Evolutionary conservation across 495 filamentous ascomycete species (phyloP), one percentile per base, ranked within the genome.

Genomic region (Haplographium delicatum): DNA sequence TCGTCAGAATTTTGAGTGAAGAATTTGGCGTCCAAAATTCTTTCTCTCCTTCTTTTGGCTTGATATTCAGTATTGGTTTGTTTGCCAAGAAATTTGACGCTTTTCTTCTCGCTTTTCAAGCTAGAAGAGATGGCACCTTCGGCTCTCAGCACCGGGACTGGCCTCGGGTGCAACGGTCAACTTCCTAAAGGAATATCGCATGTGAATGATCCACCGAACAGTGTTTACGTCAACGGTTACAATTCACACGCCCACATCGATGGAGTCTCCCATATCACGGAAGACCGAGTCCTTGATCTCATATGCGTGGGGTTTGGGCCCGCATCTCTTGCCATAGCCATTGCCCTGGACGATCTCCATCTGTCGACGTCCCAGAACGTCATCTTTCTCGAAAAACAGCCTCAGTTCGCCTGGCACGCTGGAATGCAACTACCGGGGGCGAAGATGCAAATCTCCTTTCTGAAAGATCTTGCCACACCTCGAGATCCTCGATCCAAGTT

Each of bases 401-500:
- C 73, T 19, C 69, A 79, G 34, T 98, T 96, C 59, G 79, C 82
- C 42, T 96, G 91, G 91, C 91, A 98, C 65, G 80, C 85, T 2
- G 91, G 91, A 28, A 98, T 98, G 91, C 77, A 96, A 47, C 79
- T 98, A 1, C 89, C 89, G 0, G 89, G 89, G 39, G 86, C 89
- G 10, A 87, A 85, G 63, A 98, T 98, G 91, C 91, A 98, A 66
- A 96, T 98, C 51, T 91, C 88, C 26, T 98, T 96, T 74, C 74
- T 98, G 67, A 98, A 98, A 71, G 93, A 96, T 59, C 75, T 98
- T 50, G 91, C 93, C 9, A 93, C 89, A 7, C 68, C 96, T 37
- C 77, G 91, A 31, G 82, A 96, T 56, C 91, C 91, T 2, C 81
- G 84, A 50, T 95, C 88, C 45, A 73, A 89, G 56, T 98, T 96